These are phyloP conservation scores for Cladosporium sp. DNA, from an alignment of 2,329 filamentous ascomycete genomes.

Conservation along the genomic window DNA sequence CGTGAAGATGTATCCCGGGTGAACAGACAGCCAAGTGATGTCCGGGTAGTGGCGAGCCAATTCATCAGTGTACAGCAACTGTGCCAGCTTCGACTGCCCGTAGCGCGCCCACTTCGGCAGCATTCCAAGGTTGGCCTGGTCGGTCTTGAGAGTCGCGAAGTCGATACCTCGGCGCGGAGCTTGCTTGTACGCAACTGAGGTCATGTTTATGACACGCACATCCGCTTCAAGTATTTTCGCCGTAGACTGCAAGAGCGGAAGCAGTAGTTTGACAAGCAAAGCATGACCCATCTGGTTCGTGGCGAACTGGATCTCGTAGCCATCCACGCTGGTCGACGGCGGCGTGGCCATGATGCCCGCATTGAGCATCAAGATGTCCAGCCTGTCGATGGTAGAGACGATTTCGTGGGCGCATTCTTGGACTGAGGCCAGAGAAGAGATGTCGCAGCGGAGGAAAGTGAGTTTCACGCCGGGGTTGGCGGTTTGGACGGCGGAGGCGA, in stretches of 20 bases:
- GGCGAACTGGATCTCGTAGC: slow-evolving; percentile 38
- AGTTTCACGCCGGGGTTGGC: slow-evolving; percentile 41
- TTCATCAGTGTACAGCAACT: slow-evolving; percentile 46
- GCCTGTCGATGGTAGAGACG: slow-evolving; percentile 24
- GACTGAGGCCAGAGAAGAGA: slow-evolving; percentile 30
- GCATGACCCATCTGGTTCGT: slow-evolving; percentile 39
- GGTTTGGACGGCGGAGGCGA: slow-evolving; percentile 43
- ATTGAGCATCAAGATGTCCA: slow-evolving; percentile 36
- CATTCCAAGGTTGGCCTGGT: slow-evolving; percentile 20
- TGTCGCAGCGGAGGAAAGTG: slow-evolving; percentile 36
- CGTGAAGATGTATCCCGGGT: slow-evolving; percentile 46
- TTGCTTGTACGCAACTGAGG: slow-evolving; percentile 29
- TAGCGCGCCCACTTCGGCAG: slow-evolving; percentile 40
- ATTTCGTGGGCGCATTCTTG: slow-evolving; percentile 26
- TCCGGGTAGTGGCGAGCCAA: slow-evolving; percentile 42
- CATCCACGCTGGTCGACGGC: slow-evolving; percentile 28
- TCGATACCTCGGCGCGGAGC: slow-evolving; percentile 26
- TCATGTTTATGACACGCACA: slow-evolving; percentile 35
- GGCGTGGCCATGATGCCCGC: slow-evolving; percentile 34
- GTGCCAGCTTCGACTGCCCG: slow-evolving; percentile 52
- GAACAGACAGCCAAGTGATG: slow-evolving; percentile 41
- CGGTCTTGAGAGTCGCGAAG: slow-evolving; percentile 32
- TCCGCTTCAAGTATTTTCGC: slow-evolving; percentile 27
- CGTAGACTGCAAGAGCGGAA: slow-evolving; percentile 29
- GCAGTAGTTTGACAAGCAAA: slow-evolving; percentile 35